phyloP scores from a whole-genome alignment of 116 monocot genomes.

The Trichopus zeylanicus region DNA sequence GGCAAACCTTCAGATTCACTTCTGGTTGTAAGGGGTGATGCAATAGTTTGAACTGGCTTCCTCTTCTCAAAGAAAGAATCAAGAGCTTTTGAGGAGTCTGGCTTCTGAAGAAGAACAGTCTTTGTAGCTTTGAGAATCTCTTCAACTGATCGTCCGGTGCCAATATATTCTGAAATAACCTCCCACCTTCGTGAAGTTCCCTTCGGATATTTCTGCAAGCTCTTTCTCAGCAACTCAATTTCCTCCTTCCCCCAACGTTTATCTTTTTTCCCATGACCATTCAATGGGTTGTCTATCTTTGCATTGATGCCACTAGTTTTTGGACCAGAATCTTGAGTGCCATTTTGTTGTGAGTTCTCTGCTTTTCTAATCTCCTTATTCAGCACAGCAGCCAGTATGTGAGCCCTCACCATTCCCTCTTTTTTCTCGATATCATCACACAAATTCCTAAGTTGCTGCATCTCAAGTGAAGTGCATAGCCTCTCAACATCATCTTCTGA shows the following conservation, averaged over 20 bases:
- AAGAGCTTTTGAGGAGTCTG: conserved; percentile 81
- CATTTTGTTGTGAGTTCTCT: conserved; percentile 14
- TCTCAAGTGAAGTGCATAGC: conserved; percentile 58
- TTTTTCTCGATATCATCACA: conserved; percentile 56
- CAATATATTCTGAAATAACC: conserved; percentile 90
- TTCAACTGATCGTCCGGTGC: conserved; percentile 76
- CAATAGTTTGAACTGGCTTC: conserved; percentile 58
- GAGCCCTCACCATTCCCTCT: conserved; percentile 38
- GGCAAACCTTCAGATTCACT: conserved; percentile 33
- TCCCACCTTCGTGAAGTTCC: conserved; percentile 95
- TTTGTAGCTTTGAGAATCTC: conserved; percentile 96
- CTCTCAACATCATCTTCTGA: conserved; percentile 63
- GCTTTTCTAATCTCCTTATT: background rate
- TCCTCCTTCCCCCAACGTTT: conserved; percentile 87
- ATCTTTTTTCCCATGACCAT: conserved; percentile 65
- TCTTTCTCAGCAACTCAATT: conserved; percentile 85
- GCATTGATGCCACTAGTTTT: conserved; percentile 19
- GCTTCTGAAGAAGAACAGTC: conserved; percentile 90
- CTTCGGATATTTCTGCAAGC: conserved; percentile 82
- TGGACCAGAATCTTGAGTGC: conserved; percentile 2
- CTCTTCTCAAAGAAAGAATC: conserved; percentile 94
- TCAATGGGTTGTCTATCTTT: conserved; percentile 10
- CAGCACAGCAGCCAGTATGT: conserved; percentile 34
- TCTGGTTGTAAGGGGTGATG: conserved; percentile 77
- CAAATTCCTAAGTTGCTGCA: conserved; percentile 44